Conservation (phyloP, 2,329 filamentous ascomycete genomes). For the Colletotrichum magnum region DNA sequence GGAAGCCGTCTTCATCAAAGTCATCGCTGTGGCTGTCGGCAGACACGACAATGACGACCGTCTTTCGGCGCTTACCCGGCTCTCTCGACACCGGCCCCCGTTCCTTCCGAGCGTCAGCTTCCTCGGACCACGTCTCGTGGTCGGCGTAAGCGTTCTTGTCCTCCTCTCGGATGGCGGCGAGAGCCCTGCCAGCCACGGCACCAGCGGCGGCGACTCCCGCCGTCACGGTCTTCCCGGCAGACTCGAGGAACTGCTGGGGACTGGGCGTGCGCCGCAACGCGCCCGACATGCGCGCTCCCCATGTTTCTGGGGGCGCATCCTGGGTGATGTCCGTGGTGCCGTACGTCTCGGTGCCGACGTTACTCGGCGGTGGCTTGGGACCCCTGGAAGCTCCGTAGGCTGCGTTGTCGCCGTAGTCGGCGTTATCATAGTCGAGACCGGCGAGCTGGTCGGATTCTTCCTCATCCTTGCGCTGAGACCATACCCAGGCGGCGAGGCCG, state of each 20-base stretch:
- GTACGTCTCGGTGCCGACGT: conserved; percentile 58
- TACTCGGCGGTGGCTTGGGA: conserved; percentile 55
- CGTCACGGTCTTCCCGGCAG: conserved; percentile 83
- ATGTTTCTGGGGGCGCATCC: conserved; percentile 62
- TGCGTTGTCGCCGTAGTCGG: conserved; percentile 69
- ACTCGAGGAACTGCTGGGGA: conserved; percentile 89
- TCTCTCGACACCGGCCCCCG: conserved; percentile 54
- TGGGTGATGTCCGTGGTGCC: conserved; percentile 54
- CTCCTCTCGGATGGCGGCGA: conserved; percentile 88
- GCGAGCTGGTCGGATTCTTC: conserved; percentile 72
- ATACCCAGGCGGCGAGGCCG: conserved; percentile 91
- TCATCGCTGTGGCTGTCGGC: conserved; percentile 76
- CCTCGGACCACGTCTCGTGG: conserved; percentile 93
- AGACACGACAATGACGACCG: conserved; percentile 89
- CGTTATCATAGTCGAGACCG: conserved; percentile 61
- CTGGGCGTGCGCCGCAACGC: conserved; percentile 86
- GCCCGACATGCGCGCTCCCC: conserved; percentile 84
- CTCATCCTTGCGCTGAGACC: conserved; percentile 87
- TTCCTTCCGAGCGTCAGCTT: conserved; percentile 78
- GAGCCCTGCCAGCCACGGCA: conserved; percentile 83
- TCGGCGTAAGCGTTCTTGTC: conserved; percentile 85
- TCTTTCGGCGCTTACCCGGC: conserved; percentile 73
- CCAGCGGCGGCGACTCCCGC: conserved; percentile 88
- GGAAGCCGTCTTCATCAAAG: conserved; percentile 71
- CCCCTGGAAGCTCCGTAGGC: conserved; percentile 59